phyloP scores from a whole-genome alignment of 805 yeast genomes.

The Kuraishia piskuri region DNA sequence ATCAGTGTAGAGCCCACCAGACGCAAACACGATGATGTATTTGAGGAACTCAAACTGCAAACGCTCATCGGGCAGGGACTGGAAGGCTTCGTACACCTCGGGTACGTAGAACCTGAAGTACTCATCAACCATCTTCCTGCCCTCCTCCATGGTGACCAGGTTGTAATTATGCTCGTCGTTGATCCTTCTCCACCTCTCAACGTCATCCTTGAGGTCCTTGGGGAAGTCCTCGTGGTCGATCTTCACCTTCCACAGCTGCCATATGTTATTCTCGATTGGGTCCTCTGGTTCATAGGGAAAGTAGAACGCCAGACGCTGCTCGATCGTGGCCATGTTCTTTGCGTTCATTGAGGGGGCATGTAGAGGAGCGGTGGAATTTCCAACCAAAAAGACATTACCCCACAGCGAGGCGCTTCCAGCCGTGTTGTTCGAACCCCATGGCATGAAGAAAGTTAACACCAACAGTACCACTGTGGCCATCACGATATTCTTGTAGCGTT shows the following conservation, averaged over 20 bases:
- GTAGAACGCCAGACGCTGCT: conserved; percentile 17
- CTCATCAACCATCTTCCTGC: conserved; percentile 12
- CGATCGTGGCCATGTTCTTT: conserved; percentile 19
- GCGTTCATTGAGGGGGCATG: conserved; percentile 12
- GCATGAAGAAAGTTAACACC: neutral
- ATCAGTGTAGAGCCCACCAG: conserved; percentile 59
- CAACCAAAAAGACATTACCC: neutral
- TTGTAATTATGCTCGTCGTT: conserved; percentile 22
- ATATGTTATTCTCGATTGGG: conserved; percentile 20
- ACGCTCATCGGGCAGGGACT: conserved; percentile 40
- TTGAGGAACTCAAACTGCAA: conserved; percentile 46
- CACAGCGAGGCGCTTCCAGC: neutral
- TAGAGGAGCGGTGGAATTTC: neutral
- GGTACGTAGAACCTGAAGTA: conserved; percentile 29
- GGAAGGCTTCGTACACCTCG: conserved; percentile 41
- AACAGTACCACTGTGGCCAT: neutral
- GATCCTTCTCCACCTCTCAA: conserved; percentile 23
- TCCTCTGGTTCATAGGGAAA: conserved; percentile 19
- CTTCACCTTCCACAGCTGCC: conserved; percentile 13
- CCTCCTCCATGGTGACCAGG: conserved; percentile 18
- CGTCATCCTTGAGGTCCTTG: conserved; percentile 17
- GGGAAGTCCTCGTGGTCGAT: conserved; percentile 20
- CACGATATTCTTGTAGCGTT: neutral
- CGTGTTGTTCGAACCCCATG: neutral
- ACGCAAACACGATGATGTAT: conserved; percentile 39